These are phyloP conservation scores for Candida corydali DNA, from an alignment of 805 yeast species.

Conservation along the genomic window DNA sequence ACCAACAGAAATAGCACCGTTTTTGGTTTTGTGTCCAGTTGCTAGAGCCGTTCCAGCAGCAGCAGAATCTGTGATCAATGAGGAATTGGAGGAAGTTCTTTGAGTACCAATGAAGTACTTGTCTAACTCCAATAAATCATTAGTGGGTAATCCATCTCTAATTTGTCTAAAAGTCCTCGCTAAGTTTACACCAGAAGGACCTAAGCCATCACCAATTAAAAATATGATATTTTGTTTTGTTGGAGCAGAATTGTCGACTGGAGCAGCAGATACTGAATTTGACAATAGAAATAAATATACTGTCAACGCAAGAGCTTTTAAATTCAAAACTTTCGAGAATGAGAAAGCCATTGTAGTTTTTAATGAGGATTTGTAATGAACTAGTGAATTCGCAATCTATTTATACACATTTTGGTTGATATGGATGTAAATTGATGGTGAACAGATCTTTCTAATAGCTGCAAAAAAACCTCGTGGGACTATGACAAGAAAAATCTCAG, in stretches of 20 bases:
- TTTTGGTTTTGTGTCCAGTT: constrained; percentile 76
- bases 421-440: too few relatives aligned
- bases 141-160: constrained; percentile 47
- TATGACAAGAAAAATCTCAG: constrained; percentile 2
- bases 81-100: constrained; percentile 75
- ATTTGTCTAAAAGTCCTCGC: constrained; percentile 71
- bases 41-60: constrained; percentile 96
- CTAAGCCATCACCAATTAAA: constrained; percentile 93
- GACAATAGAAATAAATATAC: constrained; percentile 8
- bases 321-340: constrained; percentile 7
- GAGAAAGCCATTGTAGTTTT: constrained; percentile 7
- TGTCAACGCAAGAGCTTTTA: constrained; percentile 6
- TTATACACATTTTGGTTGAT: too few relatives aligned
- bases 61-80: constrained; percentile 86
- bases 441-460: neutral
- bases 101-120: constrained; percentile 73
- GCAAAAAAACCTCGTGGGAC: constrained; percentile 2
- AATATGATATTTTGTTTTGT: constrained; percentile 71
- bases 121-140: constrained; percentile 61
- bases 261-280: constrained; percentile 6
- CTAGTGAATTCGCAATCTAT: too few relatives aligned
- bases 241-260: constrained; percentile 6
- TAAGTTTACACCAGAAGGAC: constrained; percentile 79
- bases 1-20: constrained; percentile 86
- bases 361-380: too few relatives aligned